Percentiles rank a stretch among this genome's conserved stretches.
These are phyloP conservation scores for Handroanthus guayacan DNA, from an alignment of 257 asterid species.

Conservation along the genomic window DNA sequence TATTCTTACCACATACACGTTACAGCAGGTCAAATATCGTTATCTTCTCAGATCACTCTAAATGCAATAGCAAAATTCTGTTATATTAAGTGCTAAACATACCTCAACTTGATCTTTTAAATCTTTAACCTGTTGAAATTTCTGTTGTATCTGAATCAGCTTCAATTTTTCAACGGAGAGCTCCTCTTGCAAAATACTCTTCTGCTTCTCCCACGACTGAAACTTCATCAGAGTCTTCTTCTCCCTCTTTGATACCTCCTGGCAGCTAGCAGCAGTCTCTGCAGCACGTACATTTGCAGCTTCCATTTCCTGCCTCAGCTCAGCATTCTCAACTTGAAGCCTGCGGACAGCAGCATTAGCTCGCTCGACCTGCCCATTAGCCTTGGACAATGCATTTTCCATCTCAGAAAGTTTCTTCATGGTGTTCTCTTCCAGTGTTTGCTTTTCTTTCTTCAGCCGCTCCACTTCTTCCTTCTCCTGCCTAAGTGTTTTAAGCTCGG, in stretches of 20 bases:
- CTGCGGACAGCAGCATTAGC: slow-evolving; percentile 78
- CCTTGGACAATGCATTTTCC: slow-evolving; percentile 85
- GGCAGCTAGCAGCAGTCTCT: slow-evolving; percentile 78
- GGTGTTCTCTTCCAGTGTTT: slow-evolving; percentile 72
- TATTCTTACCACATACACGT: slow-evolving; percentile 23
- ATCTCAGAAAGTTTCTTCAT: slow-evolving; percentile 84
- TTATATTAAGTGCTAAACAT: slow-evolving; percentile 39
- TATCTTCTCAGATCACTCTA: slow-evolving; percentile 25
- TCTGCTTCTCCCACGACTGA: slow-evolving; percentile 95
- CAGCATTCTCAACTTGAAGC: slow-evolving; percentile 76
- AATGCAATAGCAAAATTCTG: slow-evolving; percentile 17
- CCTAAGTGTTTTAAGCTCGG: slow-evolving; percentile 85
- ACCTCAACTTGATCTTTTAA: slow-evolving; percentile 78
- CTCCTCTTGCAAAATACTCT: slow-evolving; percentile 73
- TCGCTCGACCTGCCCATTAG: slow-evolving; percentile 83
- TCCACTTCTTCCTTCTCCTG: slow-evolving; percentile 95
- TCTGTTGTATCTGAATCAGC: slow-evolving; percentile 56
- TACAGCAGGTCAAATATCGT: slow-evolving; percentile 31
- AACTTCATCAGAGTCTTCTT: slow-evolving; percentile 68
- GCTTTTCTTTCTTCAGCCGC: slow-evolving; percentile 87
- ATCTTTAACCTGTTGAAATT: slow-evolving; percentile 66
- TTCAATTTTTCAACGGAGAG: slow-evolving; percentile 66
- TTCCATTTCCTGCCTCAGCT: slow-evolving; percentile 81
- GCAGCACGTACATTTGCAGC: slow-evolving; percentile 74
- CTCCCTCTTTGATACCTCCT: slow-evolving; percentile 81